These are phyloP conservation scores for Geranomyces variabilis DNA, from an alignment of 192 early-diverging fungal genomes.

Conservation along the genomic window DNA sequence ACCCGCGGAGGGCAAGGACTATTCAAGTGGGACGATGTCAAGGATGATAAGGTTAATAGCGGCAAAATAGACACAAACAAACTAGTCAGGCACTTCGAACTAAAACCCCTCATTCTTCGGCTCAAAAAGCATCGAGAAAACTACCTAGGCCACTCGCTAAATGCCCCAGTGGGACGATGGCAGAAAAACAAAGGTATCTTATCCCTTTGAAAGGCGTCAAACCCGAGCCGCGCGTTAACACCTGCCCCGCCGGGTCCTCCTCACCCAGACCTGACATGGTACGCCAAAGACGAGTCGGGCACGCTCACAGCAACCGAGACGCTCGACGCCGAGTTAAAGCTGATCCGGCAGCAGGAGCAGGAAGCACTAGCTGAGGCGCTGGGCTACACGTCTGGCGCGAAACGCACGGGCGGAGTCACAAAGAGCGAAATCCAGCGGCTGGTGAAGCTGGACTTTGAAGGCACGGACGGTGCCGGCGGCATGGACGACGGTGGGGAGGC, in stretches of 20 bases:
- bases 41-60: slow-evolving; percentile 40
- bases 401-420: slow-evolving; percentile 22
- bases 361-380: slow-evolving; percentile 51
- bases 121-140: slow-evolving; percentile 82
- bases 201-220: too few species aligned
- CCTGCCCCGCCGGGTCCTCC: too few species aligned
- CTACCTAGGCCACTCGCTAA: slow-evolving; percentile 81
- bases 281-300: slow-evolving; percentile 61
- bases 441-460: slow-evolving; percentile 35
- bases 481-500: slow-evolving; percentile 16
- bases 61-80: too few species aligned
- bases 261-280: slow-evolving; percentile 62
- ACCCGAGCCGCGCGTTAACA: too few species aligned
- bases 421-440: slow-evolving; percentile 39
- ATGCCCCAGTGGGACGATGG: slow-evolving; percentile 81
- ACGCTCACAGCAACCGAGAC: slow-evolving; percentile 25
- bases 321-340: slow-evolving; percentile 32
- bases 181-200: slow-evolving; percentile 56
- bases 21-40: slow-evolving; percentile 53
- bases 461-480: slow-evolving; percentile 9
- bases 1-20: slow-evolving; percentile 47
- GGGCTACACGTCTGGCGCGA: slow-evolving; percentile 33
- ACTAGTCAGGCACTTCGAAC: too few species aligned
- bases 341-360: slow-evolving; percentile 39
- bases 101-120: too few species aligned